phyloP scores from a whole-genome alignment of 495 filamentous ascomycete species.

The Aspergillus affinis region DNA sequence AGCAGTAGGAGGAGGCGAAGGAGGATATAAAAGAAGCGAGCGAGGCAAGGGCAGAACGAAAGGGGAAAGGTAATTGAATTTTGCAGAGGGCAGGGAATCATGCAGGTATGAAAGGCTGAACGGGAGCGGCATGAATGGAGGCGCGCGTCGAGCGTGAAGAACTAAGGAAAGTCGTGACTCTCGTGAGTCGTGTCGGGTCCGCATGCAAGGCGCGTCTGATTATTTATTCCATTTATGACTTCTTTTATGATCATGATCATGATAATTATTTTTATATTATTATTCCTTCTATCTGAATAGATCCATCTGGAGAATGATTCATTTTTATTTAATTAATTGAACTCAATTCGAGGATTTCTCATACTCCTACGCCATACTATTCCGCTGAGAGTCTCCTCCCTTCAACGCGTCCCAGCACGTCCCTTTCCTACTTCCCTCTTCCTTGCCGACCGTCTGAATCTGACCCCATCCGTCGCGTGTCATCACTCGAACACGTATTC shows the following conservation, averaged over 20 bases:
- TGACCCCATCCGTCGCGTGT: no score
- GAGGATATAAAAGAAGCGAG: conserved; percentile 11
- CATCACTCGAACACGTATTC: no score
- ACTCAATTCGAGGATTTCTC: not conserved
- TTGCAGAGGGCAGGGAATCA: conserved; percentile 15
- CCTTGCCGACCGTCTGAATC: no score
- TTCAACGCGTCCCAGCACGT: not conserved
- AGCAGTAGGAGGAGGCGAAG: conserved; percentile 2
- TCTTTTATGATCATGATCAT: not conserved
- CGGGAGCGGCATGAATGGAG: not conserved
- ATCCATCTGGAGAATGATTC: no score
- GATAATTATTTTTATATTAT: not conserved
- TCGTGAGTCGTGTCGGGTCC: no score
- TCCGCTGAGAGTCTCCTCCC: no score
- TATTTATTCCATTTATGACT: no score
- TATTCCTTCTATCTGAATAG: not conserved
- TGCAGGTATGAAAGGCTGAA: not conserved
- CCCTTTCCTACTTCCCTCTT: not conserved
- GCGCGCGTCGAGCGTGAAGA: no score
- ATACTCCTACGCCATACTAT: no score
- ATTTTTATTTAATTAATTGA: no score
- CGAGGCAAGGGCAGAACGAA: not conserved
- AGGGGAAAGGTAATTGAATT: not conserved
- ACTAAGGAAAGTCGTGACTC: no score
- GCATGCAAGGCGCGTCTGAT: no score